Evolutionary conservation across 495 filamentous ascomycete genomes (phyloP), one percentile per base, ranked within the genome.

Genomic region (Lophiotrema nucula): DNA sequence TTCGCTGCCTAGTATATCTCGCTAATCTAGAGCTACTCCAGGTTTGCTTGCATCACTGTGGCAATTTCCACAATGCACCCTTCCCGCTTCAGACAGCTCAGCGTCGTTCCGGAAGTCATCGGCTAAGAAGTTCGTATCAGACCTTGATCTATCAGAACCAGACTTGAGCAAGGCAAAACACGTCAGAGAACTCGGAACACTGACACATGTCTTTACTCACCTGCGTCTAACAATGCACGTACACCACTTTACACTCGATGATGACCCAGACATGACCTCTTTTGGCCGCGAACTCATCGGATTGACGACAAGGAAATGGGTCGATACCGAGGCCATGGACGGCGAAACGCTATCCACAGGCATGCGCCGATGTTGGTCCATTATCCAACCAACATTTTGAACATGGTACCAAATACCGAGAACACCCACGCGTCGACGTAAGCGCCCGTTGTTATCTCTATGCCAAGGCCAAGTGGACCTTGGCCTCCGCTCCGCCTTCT

Each of bases 321-420:
- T 63, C 16, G 41, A 46, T 48, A 57, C 53, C 53, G 47, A 58
- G 8, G 23, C 46, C 31, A 58, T 63, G 47, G 60, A 63, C 25
- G 5, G 21, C 31, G 53, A 63, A 24, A 63, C 60, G 12, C 53
- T 63, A 13, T 57, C 53, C 39, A 63, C 60, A 1, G 60, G 60
- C 11, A 62, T 63, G 59, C 62, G 18, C 69, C 64, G 0, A 46
- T 65, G n/a, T 68, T 59, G 33, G 67, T 62, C 16, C 28, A 33
- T 10, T 25, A 22, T 43, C 6, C 6, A 41, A 15, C 46, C 2
- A 42, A 39, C 45, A 27, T 24, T 16, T 31, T 44, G 45, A 49
- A 3, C 18, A 8, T 22, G 39, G 25, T 43, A 22, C 22, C 13
- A 51, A 22, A 18, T 43, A 22, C 22, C 13, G 39, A 22, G 12